Conservation (phyloP, 2,329 filamentous ascomycete genomes). For the Aspergillus sp. region DNA sequence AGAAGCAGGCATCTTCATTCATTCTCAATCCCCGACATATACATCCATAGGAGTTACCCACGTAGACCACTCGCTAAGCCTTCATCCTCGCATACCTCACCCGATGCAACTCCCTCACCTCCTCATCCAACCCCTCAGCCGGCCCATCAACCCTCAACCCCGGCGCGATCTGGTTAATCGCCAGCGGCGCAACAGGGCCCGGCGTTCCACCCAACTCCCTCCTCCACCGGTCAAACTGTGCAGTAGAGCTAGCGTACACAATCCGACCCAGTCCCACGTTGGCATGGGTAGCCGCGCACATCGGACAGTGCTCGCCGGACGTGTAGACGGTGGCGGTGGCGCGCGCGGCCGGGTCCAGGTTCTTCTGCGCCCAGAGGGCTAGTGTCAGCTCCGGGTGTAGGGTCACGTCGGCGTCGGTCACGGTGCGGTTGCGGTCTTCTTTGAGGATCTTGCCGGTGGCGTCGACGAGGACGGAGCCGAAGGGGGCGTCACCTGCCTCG, state of each 20-base stretch:
- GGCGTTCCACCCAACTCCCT: slow-evolving; percentile 8
- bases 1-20: no score
- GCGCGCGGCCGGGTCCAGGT: slow-evolving; percentile 8
- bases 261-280: slow-evolving; percentile 15
- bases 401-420: slow-evolving; percentile 11
- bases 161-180: slow-evolving; percentile 14
- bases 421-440: slow-evolving; percentile 15
- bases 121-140: slow-evolving; percentile 8
- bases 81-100: neutral
- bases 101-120: slow-evolving; percentile 14
- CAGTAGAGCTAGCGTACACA: slow-evolving; percentile 14
- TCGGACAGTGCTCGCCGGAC: slow-evolving; percentile 17
- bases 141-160: slow-evolving; percentile 11
- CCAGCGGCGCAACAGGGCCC: slow-evolving; percentile 15
- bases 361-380: slow-evolving; percentile 13
- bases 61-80: no score
- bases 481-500: slow-evolving; percentile 13
- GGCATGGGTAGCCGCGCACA: slow-evolving; percentile 14
- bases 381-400: slow-evolving; percentile 15
- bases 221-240: slow-evolving; percentile 12
- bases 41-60: no score
- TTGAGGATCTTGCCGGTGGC: slow-evolving; percentile 7
- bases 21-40: no score
- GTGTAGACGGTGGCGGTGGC: slow-evolving; percentile 14
- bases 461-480: slow-evolving; percentile 14